A percentile compares a stretch with the other conserved stretches of the same genome.
phyloP scores from a whole-genome alignment of 345 rosid species.

The Citrus hindsii region DNA sequence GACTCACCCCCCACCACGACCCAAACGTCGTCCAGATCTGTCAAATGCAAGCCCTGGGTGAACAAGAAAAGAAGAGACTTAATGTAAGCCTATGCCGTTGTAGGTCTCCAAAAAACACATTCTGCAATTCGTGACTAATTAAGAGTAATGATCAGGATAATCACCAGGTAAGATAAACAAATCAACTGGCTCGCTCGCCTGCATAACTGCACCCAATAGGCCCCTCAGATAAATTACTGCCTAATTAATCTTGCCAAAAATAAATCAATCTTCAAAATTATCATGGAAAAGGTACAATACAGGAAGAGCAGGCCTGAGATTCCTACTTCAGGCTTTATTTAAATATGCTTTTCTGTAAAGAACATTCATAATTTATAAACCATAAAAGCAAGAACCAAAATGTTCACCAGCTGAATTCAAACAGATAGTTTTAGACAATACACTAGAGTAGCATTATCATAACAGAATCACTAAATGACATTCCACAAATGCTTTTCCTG shows the following conservation, averaged over 20 bases:
- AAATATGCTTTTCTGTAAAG: not conserved
- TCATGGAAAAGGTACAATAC: not conserved
- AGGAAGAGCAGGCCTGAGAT: not conserved
- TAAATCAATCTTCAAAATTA: not conserved
- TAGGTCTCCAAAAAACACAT: not conserved
- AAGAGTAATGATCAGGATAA: not conserved
- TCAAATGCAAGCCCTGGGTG: slow-evolving; percentile 50
- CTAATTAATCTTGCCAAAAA: not conserved
- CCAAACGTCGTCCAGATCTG: slow-evolving; percentile 50
- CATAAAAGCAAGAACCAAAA: not conserved
- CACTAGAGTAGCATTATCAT: not conserved
- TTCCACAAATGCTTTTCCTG: not conserved
- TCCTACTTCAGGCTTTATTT: not conserved
- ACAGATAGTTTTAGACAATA: not conserved
- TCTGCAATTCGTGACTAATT: not conserved
- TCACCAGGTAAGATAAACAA: slow-evolving; percentile 42
- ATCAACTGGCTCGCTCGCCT: slow-evolving; percentile 39
- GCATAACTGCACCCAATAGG: slow-evolving; percentile 34
- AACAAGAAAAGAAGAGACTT: not conserved
- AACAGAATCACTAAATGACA: not conserved
- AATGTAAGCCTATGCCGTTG: not conserved
- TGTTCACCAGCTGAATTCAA: not conserved
- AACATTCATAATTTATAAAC: not conserved
- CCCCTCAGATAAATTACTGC: not conserved
- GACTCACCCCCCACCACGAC: slow-evolving; percentile 51